Evolutionary conservation across 1,139 yeast species (phyloP), one percentile per base, ranked within the genome.

Genomic region (Sugiyamaella grinbergsii): DNA sequence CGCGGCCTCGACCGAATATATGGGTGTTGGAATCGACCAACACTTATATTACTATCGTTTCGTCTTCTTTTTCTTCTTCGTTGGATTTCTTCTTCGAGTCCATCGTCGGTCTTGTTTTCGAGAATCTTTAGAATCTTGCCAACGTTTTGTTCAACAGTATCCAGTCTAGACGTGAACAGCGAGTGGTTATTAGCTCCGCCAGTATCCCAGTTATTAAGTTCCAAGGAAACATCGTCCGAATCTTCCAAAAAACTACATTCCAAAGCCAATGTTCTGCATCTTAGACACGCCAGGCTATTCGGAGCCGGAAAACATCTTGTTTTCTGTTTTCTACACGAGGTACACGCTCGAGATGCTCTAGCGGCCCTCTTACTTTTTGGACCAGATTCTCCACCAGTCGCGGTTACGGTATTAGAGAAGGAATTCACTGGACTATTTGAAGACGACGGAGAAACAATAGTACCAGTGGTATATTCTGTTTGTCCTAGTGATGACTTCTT

Each of bases 261-360:
- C 34, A 72, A 65, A 20, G 72, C 75, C 47, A 82, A 62, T 18
- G 81, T 79, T 2, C 72, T 62, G 58, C 89, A 83, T 29, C 88
- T 64, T 34, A 82, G 66, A 64, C 89, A 83, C 3, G 79, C 71
- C 13, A 69, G 61, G 1, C 78, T 69, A 43, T 69, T 68, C 7
- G 72, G 75, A 0, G 80, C 72, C 42, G 81, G 71, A 57, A 82
- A 75, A 59, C 89, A 83, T 50, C 85, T 65, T 1, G 87, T 81
- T 65, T 83, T 83, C 61, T 80, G 85, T 55, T 70, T 74, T 33
- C 88, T 70, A 61, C 89, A 83, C 19, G 71, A 65, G 3, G 74
- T 75, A 62, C 89, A 83, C 0, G 89, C 89, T 55, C 72, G 73
- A 3, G 77, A 62, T 0, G 83, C 79, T 45, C 86, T 61, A 22